phyloP scores from a whole-genome alignment of 2,329 filamentous ascomycete species.

The Pseudogymnoascus sp. region DNA sequence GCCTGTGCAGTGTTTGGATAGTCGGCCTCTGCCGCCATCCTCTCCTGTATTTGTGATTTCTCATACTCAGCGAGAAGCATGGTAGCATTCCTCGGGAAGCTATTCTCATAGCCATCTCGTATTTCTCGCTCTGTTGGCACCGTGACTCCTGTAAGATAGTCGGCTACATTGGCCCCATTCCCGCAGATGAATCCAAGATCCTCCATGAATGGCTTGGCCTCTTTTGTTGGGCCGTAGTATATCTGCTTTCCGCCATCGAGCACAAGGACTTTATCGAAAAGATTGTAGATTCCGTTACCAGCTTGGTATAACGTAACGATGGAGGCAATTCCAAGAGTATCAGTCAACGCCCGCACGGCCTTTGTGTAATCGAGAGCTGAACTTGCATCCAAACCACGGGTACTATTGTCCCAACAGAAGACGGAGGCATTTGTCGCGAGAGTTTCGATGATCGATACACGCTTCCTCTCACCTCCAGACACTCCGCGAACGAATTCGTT shows the following conservation, averaged over 20 bases:
- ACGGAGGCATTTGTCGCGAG: slow-evolving; percentile 55
- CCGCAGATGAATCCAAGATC: slow-evolving; percentile 53
- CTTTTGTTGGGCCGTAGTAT: slow-evolving; percentile 55
- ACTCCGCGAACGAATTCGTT: slow-evolving; percentile 55
- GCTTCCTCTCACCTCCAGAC: slow-evolving; percentile 58
- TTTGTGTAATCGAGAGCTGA: slow-evolving; percentile 68
- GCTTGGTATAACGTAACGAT: slow-evolving; percentile 65
- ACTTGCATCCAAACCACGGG: slow-evolving; percentile 63
- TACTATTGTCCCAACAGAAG: slow-evolving; percentile 69
- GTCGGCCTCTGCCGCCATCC: slow-evolving; percentile 49
- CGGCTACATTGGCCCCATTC: slow-evolving; percentile 51
- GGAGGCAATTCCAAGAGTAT: slow-evolving; percentile 57
- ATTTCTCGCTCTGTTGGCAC: slow-evolving; percentile 56
- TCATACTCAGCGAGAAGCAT: slow-evolving; percentile 44
- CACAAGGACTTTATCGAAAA: slow-evolving; percentile 72
- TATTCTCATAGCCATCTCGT: slow-evolving; percentile 51
- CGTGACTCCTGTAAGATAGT: slow-evolving; percentile 62
- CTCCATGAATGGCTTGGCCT: slow-evolving; percentile 59
- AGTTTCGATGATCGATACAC: slow-evolving; percentile 57
- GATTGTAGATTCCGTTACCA: slow-evolving; percentile 57
- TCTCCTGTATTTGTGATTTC: slow-evolving; percentile 40
- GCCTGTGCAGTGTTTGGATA: slow-evolving; percentile 47
- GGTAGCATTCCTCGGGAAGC: slow-evolving; percentile 58
- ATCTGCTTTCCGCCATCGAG: slow-evolving; percentile 62
- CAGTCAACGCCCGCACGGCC: slow-evolving; percentile 57